Percentiles rank a stretch among this genome's conserved stretches.
Evolutionary conservation across 768 basidiomycete genomes (phyloP).

Genomic region (Heimioporus sp.): DNA sequence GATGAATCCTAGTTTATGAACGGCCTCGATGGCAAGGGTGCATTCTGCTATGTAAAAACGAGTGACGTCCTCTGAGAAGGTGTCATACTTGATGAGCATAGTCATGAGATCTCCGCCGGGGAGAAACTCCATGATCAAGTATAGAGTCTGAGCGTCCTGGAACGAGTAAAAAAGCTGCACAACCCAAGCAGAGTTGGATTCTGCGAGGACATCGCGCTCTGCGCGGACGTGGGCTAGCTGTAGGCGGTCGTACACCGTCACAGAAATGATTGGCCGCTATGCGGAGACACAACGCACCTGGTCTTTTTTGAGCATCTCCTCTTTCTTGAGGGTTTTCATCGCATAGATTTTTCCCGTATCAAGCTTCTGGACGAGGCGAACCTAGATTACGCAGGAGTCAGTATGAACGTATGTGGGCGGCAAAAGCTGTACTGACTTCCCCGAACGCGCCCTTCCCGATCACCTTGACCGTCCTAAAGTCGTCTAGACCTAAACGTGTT

Average conservation of each 20-base stretch:
- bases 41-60: conserved; percentile 99
- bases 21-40: conserved; percentile 95
- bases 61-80: conserved; percentile 96
- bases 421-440: conserved; percentile 56
- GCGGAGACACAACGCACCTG: conserved; percentile 54
- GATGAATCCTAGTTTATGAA: conserved; percentile 96
- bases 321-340: conserved; percentile 97
- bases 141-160: conserved; percentile 89
- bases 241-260: not conserved
- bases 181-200: conserved; percentile 94
- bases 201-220: conserved; percentile 94
- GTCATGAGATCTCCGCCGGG: conserved; percentile 99
- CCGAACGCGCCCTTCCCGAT: conserved; percentile 99
- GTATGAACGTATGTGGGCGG: not conserved
- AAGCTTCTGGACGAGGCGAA: conserved; percentile 91
- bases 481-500: conserved; percentile 86
- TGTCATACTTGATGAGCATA: conserved; percentile 99
- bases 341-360: conserved; percentile 99
- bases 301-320: conserved; percentile 99
- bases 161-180: conserved; percentile 98
- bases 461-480: conserved; percentile 97
- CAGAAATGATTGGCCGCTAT: not conserved
- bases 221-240: conserved; percentile 98
- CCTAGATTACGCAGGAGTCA: conserved; percentile 34
- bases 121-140: conserved; percentile 98